Base-by-base conservation (phyloP, 2,329 filamentous ascomycete species). In the Zalaria sp. region DNA sequence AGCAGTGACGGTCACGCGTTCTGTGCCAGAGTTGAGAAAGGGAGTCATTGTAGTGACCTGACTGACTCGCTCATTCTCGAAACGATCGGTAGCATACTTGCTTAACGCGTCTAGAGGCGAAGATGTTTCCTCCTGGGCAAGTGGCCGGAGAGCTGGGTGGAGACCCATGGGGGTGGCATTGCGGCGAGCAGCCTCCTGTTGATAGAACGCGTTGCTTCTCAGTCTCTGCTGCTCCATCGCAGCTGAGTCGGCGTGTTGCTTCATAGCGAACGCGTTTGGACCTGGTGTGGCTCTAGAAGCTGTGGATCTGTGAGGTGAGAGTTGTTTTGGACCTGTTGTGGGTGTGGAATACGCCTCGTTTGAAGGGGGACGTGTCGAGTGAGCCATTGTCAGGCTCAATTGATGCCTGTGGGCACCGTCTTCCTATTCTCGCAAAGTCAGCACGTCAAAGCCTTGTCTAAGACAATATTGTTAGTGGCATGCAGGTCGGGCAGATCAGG, bases 151-250 rank as follows among this genome's bases (percentile, higher is more conserved):
- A 2, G 53, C 53, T 31, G 54, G 54, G 38, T 57, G 55, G n/a
- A 47, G 26, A 18, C 42, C 27, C 32, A 34, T 50, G 27, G 50
- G 52, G 25, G 49, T 50, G 27, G 34, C 40, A 8, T 42, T 43
- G 26, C 50, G 46, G 31, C 42, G 45, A 25, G 49, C 34, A 10
- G 51, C 45, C 37, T 55, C 49, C 40, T 53, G 50, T 39, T 55
- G 54, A 27, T 52, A 57, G 46, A 59, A 61, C 8, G 58, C 56
- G 49, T 61, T 61, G 41, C 51, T 46, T 9, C 45, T 44, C 11
- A 53, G 46, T 37, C 49, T 50, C 41, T 57, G 52, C 25, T 45
- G 41, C 34, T 56, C 43, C 27, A 48, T 39, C 25, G 43, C 37
- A 7, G 41, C 43, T 3, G 43, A 46, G 35, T 51, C 45, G 43